Percentiles rank a stretch among this genome's conserved stretches.
Conservation (phyloP, 2,329 filamentous ascomycete species). For the Trichoderma harzianum region DNA sequence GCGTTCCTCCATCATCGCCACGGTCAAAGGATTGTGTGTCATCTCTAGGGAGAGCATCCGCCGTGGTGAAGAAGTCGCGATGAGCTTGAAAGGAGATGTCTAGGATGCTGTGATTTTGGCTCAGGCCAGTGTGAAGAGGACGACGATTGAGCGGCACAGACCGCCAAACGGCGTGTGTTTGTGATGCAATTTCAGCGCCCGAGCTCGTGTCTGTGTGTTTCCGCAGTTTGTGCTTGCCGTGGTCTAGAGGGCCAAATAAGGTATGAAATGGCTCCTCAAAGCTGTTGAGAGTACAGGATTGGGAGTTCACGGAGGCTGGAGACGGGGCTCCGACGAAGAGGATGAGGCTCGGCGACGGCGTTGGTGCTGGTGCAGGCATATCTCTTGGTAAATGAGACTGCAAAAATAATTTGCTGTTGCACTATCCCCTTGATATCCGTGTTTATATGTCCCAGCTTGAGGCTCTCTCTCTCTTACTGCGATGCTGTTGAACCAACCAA, state of each 20-base stretch:
- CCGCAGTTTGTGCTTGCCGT: background rate
- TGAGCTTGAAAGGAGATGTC: slow-evolving; percentile 30
- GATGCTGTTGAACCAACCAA: background rate
- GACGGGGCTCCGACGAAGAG: slow-evolving; percentile 37
- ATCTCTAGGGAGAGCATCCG: slow-evolving; percentile 34
- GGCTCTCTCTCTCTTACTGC: background rate
- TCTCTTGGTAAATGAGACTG: background rate
- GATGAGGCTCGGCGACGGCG: slow-evolving; percentile 31
- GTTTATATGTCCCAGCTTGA: background rate
- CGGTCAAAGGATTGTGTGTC: slow-evolving; percentile 12
- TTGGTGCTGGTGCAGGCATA: background rate
- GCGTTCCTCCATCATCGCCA: slow-evolving; percentile 34
- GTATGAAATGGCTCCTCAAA: slow-evolving; percentile 28
- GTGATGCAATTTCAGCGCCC: background rate
- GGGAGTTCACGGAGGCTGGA: slow-evolving; percentile 27
- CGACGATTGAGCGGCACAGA: slow-evolving; percentile 47
- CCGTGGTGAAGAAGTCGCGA: slow-evolving; percentile 48
- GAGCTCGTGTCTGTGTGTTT: background rate
- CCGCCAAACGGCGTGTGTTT: slow-evolving; percentile 49
- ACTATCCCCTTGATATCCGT: too few relatives aligned
- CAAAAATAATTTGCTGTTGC: too few relatives aligned
- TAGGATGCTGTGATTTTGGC: slow-evolving; percentile 44
- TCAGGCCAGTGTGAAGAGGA: slow-evolving; percentile 51
- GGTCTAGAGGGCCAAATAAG: slow-evolving; percentile 25
- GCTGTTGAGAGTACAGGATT: slow-evolving; percentile 30